Percentiles rank a stretch among this genome's conserved stretches.
Conservation (phyloP, 2,329 filamentous ascomycete species). For the Alternaria rosae region DNA sequence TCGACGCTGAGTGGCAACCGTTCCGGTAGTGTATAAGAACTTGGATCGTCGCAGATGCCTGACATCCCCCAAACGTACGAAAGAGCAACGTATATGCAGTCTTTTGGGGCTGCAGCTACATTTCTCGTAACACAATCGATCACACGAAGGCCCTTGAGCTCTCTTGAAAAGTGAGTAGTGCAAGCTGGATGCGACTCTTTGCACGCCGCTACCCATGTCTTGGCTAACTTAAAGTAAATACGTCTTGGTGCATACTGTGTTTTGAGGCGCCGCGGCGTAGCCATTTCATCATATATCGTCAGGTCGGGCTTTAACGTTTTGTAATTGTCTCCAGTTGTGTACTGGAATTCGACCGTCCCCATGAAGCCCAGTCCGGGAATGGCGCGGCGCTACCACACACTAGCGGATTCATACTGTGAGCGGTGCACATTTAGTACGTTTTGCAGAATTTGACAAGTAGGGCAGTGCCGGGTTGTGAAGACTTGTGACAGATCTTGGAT, state of each 20-base stretch:
- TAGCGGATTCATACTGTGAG: not conserved
- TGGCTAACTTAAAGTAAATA: not conserved
- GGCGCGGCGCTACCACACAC: no score
- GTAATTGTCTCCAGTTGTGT: no score
- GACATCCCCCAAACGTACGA: not conserved
- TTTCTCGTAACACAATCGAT: not conserved
- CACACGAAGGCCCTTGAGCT: accelerated
- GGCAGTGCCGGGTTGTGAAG: not conserved
- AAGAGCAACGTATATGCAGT: not conserved
- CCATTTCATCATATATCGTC: accelerated
- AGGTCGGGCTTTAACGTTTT: not conserved
- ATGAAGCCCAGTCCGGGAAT: no score
- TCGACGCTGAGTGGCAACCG: not conserved
- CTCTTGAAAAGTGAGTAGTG: accelerated
- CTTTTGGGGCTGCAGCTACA: accelerated
- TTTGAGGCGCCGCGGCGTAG: accelerated
- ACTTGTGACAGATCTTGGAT: not conserved
- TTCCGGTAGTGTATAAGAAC: accelerated
- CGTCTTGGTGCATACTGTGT: not conserved
- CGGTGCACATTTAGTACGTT: not conserved
- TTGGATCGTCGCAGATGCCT: accelerated
- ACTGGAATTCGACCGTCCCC: no score
- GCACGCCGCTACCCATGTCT: not conserved
- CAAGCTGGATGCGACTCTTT: accelerated
- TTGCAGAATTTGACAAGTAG: not conserved